These are phyloP conservation scores for Trichosporon faecale DNA, from an alignment of 1,284 basidiomycete genomes.

Conservation along the genomic window DNA sequence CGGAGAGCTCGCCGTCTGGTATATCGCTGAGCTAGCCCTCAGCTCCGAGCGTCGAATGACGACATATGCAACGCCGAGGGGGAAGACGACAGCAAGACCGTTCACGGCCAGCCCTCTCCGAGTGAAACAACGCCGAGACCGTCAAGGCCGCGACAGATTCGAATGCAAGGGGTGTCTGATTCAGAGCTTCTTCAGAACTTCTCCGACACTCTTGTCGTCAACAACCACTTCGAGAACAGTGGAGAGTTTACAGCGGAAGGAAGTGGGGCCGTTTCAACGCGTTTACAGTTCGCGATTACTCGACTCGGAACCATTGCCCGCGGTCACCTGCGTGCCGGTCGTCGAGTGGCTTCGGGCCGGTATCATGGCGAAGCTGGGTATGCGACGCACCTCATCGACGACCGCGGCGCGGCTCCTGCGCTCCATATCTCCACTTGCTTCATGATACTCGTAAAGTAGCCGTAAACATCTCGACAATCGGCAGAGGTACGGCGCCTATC, in stretches of 20 bases:
- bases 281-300: not conserved
- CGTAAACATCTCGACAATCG: not conserved
- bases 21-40: no score
- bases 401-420: not conserved
- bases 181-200: not conserved
- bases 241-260: constrained; percentile 1
- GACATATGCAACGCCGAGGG: no score
- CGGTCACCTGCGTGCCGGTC: not conserved
- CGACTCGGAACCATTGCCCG: not conserved
- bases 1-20: no score
- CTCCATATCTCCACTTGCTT: not conserved
- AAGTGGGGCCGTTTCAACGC: not conserved
- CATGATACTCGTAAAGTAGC: not conserved
- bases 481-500: not conserved
- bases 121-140: not conserved
- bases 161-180: not conserved
- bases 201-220: not conserved
- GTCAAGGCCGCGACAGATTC: not conserved
- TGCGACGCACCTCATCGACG: not conserved
- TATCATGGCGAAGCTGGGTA: not conserved
- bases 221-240: not conserved
- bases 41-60: no score
- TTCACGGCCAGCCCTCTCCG: not conserved
- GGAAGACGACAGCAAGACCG: not conserved
- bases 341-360: not conserved